A percentile compares a stretch with the other conserved stretches of the same genome.
Conservation (phyloP, 345 rosid species). For the Aurinia saxatilis region DNA sequence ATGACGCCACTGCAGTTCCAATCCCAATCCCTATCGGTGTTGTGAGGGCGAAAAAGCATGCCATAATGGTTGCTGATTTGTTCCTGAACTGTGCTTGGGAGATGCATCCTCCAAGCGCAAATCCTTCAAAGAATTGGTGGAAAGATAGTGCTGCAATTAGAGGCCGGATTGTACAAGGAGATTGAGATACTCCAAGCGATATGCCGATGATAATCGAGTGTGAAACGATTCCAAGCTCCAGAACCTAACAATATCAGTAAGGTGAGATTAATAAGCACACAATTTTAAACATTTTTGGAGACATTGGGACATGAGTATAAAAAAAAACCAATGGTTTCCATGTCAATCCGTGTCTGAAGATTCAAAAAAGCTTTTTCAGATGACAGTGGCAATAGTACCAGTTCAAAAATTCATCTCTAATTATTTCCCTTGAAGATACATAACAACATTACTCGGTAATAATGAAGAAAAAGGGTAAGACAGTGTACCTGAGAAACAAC, state of each 20-base stretch:
- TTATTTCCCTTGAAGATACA: background rate
- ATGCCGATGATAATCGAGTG: slow-evolving; percentile 85
- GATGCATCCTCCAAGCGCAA: slow-evolving; percentile 93
- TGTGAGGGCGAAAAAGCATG: slow-evolving; percentile 74
- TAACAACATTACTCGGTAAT: background rate
- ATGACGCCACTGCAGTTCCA: slow-evolving; percentile 55
- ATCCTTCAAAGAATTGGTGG: slow-evolving; percentile 97
- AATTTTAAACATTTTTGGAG: background rate
- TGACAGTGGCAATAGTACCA: background rate
- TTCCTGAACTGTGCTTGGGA: slow-evolving; percentile 77
- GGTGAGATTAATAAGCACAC: background rate
- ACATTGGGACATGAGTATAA: no score
- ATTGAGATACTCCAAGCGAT: slow-evolving; percentile 78
- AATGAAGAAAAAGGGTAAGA: background rate
- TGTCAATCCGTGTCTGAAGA: background rate
- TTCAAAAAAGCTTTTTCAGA: no score
- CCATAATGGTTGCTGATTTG: slow-evolving; percentile 57
- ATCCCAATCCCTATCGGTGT: slow-evolving; percentile 66
- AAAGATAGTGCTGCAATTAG: slow-evolving; percentile 84
- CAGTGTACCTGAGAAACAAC: slow-evolving; percentile 74
- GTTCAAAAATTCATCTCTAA: background rate
- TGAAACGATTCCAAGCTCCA: slow-evolving; percentile 92
- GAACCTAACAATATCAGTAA: slow-evolving; percentile 34
- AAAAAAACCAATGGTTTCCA: background rate
- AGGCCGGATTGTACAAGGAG: slow-evolving; percentile 82